These are phyloP conservation scores for Zymoseptoria pseudotritici DNA, from an alignment of 2,329 filamentous ascomycete genomes.

Conservation along the genomic window DNA sequence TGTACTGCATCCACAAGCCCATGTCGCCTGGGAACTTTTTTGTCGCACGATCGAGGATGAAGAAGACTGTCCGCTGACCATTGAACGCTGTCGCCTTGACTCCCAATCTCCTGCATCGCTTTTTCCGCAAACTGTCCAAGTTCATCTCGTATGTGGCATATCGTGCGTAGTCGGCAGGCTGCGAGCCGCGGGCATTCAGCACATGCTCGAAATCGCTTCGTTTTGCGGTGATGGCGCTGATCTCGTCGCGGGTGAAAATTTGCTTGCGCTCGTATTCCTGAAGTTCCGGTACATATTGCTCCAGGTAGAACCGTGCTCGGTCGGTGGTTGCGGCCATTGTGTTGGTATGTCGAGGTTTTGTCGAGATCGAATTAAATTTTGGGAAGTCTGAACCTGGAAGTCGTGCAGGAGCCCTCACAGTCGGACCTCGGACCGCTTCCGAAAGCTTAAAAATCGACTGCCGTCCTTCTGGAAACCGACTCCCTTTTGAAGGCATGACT, in stretches of 20 bases:
- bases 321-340: slow-evolving; percentile 77
- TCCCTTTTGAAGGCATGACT: too few species aligned
- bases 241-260: slow-evolving; percentile 86
- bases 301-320: slow-evolving; percentile 90
- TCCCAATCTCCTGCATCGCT: slow-evolving; percentile 73
- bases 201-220: slow-evolving; percentile 90
- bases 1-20: slow-evolving; percentile 81
- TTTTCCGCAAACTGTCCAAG: slow-evolving; percentile 66
- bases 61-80: slow-evolving; percentile 76
- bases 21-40: slow-evolving; percentile 75
- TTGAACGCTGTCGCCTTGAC: slow-evolving; percentile 61
- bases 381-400: background rate
- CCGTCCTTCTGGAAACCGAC: too few species aligned
- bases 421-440: background rate
- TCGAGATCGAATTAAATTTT: background rate
- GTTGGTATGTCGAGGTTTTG: background rate
- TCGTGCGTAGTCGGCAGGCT: slow-evolving; percentile 69
- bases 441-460: background rate
- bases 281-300: slow-evolving; percentile 84
- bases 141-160: slow-evolving; percentile 70
- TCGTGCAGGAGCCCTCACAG: background rate
- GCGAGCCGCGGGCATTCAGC: slow-evolving; percentile 72
- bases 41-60: slow-evolving; percentile 80
- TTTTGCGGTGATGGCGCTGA: slow-evolving; percentile 78
- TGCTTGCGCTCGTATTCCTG: slow-evolving; percentile 87